Percentiles rank a stretch among this genome's conserved stretches.
These are phyloP conservation scores for Candida freyschussii DNA, from an alignment of 1,139 yeast species.

Conservation along the genomic window DNA sequence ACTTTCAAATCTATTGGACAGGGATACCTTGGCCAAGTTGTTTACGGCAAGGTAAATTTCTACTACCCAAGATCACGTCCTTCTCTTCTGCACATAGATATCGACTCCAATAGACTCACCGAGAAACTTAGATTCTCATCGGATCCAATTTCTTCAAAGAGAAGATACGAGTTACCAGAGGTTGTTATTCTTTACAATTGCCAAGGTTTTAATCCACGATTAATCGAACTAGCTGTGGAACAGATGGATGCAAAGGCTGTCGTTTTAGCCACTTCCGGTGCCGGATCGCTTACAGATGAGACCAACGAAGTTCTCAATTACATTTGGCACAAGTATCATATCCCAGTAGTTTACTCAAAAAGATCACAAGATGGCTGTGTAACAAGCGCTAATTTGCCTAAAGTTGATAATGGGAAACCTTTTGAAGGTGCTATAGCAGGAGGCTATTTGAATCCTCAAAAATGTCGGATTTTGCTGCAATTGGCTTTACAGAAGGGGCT, in stretches of 20 bases:
- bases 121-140: constrained; percentile 28
- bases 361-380: constrained; percentile 64
- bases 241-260: constrained; percentile 46
- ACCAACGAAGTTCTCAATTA: constrained; percentile 41
- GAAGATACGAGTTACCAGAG: constrained; percentile 34
- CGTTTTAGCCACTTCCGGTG: constrained; percentile 67
- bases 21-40: constrained; percentile 67
- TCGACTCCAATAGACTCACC: constrained; percentile 23
- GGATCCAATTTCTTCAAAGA: constrained; percentile 24
- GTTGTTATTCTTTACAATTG: constrained; percentile 55
- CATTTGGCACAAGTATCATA: constrained; percentile 31
- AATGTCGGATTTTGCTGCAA: constrained; percentile 56
- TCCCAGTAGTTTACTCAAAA: constrained; percentile 61
- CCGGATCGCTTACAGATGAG: constrained; percentile 54
- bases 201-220: constrained; percentile 50
- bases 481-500: constrained; percentile 41
- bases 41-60: constrained; percentile 59
- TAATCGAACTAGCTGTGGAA: constrained; percentile 41
- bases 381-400: constrained; percentile 45
- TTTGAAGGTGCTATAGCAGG: constrained; percentile 45
- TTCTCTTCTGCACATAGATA: constrained; percentile 40
- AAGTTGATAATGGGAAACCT: constrained; percentile 25
- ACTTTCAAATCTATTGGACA: constrained; percentile 66
- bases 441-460: constrained; percentile 66
- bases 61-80: constrained; percentile 63